A percentile compares a stretch with the other conserved stretches of the same genome.
These are phyloP conservation scores for Trypanosoma melophagium DNA, from an alignment of 208 protist species.

Conservation along the genomic window DNA sequence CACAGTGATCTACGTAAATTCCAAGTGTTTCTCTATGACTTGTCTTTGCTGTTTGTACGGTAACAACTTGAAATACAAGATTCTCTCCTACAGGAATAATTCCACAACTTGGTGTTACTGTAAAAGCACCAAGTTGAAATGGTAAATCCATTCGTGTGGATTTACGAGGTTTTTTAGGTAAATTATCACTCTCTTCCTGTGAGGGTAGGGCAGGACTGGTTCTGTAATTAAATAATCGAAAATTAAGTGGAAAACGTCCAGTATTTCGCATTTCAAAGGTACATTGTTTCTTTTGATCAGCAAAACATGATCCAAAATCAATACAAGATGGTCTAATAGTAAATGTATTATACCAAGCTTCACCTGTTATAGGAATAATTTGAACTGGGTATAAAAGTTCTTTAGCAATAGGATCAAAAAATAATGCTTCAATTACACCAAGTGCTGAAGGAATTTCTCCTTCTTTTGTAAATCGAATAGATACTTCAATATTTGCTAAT, in stretches of 20 bases:
- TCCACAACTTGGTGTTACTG: slow-evolving; percentile 61
- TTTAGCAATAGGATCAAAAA: slow-evolving; percentile 73
- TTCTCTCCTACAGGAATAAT: slow-evolving; percentile 63
- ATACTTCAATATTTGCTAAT: slow-evolving; percentile 79
- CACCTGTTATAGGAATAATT: slow-evolving; percentile 73
- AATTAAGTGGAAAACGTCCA: slow-evolving; percentile 83
- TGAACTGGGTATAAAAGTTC: slow-evolving; percentile 88
- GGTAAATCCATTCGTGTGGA: slow-evolving; percentile 40
- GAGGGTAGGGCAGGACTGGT: slow-evolving; percentile 27
- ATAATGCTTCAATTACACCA: slow-evolving; percentile 82
- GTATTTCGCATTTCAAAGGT: slow-evolving; percentile 91
- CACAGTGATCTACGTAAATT: slow-evolving; percentile 90
- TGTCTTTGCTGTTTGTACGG: slow-evolving; percentile 63
- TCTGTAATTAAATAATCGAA: slow-evolving; percentile 76
- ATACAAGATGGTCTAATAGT: slow-evolving; percentile 89
- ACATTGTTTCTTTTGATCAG: slow-evolving; percentile 72
- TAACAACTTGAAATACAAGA: slow-evolving; percentile 64
- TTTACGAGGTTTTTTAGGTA: slow-evolving; percentile 29
- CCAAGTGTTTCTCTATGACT: slow-evolving; percentile 80
- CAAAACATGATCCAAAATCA: slow-evolving; percentile 95
- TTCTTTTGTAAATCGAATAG: slow-evolving; percentile 72
- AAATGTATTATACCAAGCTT: slow-evolving; percentile 90
- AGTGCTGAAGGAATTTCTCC: slow-evolving; percentile 73
- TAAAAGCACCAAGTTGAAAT: slow-evolving; percentile 77
- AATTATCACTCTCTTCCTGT: slow-evolving; percentile 7